Percentiles rank a stretch among this genome's conserved stretches.
These are phyloP conservation scores for Herpetomonas tarakana DNA, from an alignment of 208 protist species.

Conservation along the genomic window DNA sequence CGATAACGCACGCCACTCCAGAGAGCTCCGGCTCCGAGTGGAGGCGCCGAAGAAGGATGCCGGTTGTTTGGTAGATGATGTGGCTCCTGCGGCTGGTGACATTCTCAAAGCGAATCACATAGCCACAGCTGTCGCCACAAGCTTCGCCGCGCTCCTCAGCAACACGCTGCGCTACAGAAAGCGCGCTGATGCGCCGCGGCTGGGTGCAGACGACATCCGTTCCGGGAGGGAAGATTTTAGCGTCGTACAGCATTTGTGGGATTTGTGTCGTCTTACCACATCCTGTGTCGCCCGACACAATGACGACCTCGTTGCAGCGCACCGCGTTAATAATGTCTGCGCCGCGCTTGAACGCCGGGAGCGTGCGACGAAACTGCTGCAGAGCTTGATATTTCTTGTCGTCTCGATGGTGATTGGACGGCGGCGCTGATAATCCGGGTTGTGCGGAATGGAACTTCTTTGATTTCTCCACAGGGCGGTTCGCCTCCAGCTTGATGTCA, in stretches of 20 bases:
- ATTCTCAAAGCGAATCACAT: constrained; percentile 89
- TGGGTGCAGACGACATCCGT: constrained; percentile 83
- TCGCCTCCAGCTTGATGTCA: constrained; percentile 36
- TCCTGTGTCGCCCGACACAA: constrained; percentile 97
- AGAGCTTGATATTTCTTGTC: constrained; percentile 25
- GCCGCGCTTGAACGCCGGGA: constrained; percentile 53
- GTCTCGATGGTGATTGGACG: constrained; percentile 9
- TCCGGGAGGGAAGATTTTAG: constrained; percentile 53
- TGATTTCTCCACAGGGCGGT: constrained; percentile 4
- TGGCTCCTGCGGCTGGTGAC: constrained; percentile 72
- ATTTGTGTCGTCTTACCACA: constrained; percentile 98
- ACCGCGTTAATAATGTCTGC: constrained; percentile 60
- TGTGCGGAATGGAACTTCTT: constrained; percentile 39
- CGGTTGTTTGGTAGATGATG: constrained; percentile 99
- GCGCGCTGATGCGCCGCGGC: constrained; percentile 86
- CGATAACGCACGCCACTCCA: constrained; percentile 77
- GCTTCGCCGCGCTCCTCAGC: constrained; percentile 78
- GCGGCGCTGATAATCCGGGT: constrained; percentile 29
- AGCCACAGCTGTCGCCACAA: constrained; percentile 86
- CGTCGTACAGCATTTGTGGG: constrained; percentile 77
- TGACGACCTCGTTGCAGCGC: constrained; percentile 50
- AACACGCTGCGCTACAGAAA: constrained; percentile 89
- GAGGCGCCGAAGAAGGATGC: constrained; percentile 96
- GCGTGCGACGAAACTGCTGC: constrained; percentile 45
- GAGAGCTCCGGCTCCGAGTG: constrained; percentile 90